Evolutionary conservation across 2,329 filamentous ascomycete species (phyloP), one percentile per base, ranked within the genome.

Genomic region (Moelleriella libera): DNA sequence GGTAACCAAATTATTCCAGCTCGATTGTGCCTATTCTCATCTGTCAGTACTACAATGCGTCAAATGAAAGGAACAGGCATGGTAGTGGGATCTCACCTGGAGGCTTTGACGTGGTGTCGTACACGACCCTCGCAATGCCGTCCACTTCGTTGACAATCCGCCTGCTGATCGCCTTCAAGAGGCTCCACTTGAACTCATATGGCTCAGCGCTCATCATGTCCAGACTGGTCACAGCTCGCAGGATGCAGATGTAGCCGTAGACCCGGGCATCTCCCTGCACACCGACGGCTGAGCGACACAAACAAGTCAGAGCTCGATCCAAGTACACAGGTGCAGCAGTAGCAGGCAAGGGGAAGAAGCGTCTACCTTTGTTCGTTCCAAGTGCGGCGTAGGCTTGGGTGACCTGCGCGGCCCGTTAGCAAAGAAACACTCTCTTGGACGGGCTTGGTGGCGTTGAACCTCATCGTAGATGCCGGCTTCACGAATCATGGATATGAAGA

Each of bases 401-500:
- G 29, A 60, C 51, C 52, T 57, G 30, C 11, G n/a, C 11, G 40
- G 10, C 14, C 41, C 14, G n/a, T 10, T 11, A 2, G 6, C 32
- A 52, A 21, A 11, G 40, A 42, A 51, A 47, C 43, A 46, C 45
- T 48, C 40, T n/a, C 43, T 48, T 47, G 14, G 12, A 11, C n/a
- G 30, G 14, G 40, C 49, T 47, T 30, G 21, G 21, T 21, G 21
- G 21, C 21, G 21, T 21, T 21, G 21, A 21, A 63, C 62, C 56
- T 89, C 64, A 49, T 83, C 65, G 62, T 90, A 90, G 28, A 88
- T 63, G 9, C 84, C 85, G 0, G 82, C 82, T 48, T 77, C 75
- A 57, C 70, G 72, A 66, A 90, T 89, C 73, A 82, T 80, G 52
- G 74, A 72, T 55, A 89, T 88, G 67, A 85, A 89, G 58, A 90